Evolutionary conservation across 75 land plant genomes (phyloP).

Genomic region (Picea sitchensis): DNA sequence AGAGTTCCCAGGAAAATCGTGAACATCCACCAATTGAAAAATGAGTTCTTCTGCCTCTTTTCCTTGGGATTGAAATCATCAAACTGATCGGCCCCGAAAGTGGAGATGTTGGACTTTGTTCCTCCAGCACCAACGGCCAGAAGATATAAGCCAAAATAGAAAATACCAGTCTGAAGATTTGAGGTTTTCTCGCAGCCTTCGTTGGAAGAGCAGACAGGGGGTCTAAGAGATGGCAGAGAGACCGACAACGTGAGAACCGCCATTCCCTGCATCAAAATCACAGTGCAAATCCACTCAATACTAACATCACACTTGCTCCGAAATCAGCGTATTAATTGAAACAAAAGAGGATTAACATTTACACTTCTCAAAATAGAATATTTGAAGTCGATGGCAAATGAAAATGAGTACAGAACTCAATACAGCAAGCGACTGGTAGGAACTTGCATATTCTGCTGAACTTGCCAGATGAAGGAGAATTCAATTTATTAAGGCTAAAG

Average conservation of each 20-base stretch:
- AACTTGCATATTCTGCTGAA: too few species aligned
- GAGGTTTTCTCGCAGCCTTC: slow-evolving; percentile 46
- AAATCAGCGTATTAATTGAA: background rate
- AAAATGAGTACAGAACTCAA: too few species aligned
- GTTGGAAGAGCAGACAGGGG: slow-evolving; percentile 38
- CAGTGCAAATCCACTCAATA: slow-evolving; percentile 3
- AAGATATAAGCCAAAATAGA: slow-evolving; percentile 19
- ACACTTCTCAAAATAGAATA: too few species aligned
- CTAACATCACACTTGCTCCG: background rate
- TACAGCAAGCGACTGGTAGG: too few species aligned
- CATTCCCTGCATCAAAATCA: slow-evolving; percentile 68
- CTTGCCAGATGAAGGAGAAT: too few species aligned
- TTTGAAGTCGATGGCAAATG: too few species aligned
- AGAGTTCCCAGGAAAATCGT: slow-evolving; percentile 66
- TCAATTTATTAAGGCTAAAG: too few species aligned
- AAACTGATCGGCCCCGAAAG: slow-evolving; percentile 47
- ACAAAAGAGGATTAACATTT: too few species aligned
- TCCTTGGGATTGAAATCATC: slow-evolving; percentile 30
- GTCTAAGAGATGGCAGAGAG: slow-evolving; percentile 60
- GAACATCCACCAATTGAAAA: slow-evolving; percentile 92
- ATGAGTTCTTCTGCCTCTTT: slow-evolving; percentile 29
- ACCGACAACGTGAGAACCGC: slow-evolving; percentile 76
- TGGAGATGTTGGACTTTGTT: slow-evolving; percentile 37
- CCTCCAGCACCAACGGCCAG: slow-evolving; percentile 38
- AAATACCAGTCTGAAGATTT: slow-evolving; percentile 32